Conservation (phyloP, 2,329 filamentous ascomycete species). For the Aspergillus glaucus region DNA sequence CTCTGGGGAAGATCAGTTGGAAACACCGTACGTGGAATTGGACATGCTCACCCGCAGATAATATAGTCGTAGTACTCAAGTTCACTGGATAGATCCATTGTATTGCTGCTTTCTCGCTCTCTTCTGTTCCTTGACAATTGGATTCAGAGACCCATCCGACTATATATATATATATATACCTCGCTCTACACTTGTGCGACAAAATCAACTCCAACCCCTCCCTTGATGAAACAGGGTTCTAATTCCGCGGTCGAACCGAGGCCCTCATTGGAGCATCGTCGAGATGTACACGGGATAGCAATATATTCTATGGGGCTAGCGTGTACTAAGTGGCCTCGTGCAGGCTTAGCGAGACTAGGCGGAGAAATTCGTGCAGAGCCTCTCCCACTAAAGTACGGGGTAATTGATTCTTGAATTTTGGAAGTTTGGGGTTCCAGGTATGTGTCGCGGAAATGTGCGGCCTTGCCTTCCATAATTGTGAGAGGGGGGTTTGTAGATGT, state of each 20-base stretch:
- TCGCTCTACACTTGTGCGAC: too few relatives aligned
- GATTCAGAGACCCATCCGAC: not conserved
- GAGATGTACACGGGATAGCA: not conserved
- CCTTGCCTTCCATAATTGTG: not conserved
- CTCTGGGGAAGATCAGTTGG: conserved; percentile 21
- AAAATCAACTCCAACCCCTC: not conserved
- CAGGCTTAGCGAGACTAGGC: not conserved
- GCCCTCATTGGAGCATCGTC: not conserved
- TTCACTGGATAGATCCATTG: not conserved
- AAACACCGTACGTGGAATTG: not conserved
- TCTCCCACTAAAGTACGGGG: too few relatives aligned
- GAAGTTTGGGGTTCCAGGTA: too few relatives aligned
- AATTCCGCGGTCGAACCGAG: not conserved
- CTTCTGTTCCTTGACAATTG: not conserved
- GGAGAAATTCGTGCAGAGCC: not conserved
- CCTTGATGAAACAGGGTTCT: not conserved
- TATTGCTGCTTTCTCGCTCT: not conserved
- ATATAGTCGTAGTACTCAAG: conserved; percentile 21
- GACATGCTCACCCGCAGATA: conserved; percentile 21
- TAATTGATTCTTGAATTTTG: not conserved
- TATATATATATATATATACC: not conserved
- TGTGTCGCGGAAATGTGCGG: not conserved
- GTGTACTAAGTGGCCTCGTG: not conserved
- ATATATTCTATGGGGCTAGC: not conserved
- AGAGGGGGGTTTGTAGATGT: not conserved